Conservation (phyloP, 768 basidiomycete genomes). For the Panaeolus cyanescens region DNA sequence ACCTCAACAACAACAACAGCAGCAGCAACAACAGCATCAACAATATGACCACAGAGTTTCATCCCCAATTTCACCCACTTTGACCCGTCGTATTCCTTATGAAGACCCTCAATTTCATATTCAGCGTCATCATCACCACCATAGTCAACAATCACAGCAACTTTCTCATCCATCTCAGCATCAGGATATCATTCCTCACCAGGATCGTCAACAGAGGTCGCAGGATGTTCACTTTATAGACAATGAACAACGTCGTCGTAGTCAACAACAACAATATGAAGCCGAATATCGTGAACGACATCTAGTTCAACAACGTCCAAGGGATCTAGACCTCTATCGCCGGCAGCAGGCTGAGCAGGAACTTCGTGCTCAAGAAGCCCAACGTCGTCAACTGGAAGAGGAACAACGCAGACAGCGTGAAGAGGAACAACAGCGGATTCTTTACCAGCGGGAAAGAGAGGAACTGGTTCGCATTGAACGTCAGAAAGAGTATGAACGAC, state of each 20-base stretch:
- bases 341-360: constrained; percentile 10
- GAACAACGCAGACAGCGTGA: constrained; percentile 6
- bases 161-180: neutral
- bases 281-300: constrained; percentile 1
- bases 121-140: constrained; percentile 21
- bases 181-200: constrained; percentile 6
- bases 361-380: constrained; percentile 11
- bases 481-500: constrained; percentile 15
- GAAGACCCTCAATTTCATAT: constrained; percentile 6
- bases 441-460: constrained; percentile 9
- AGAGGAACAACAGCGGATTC: constrained; percentile 13
- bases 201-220: constrained; percentile 14
- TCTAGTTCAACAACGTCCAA: constrained; percentile 6
- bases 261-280: constrained; percentile 6
- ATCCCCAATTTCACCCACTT: constrained; percentile 3
- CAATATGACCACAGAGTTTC: constrained; percentile 10
- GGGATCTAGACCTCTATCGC: constrained; percentile 6
- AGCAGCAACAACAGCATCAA: neutral
- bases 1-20: constrained; percentile 3
- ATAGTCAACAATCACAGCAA: constrained; percentile 16
- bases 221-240: constrained; percentile 7
- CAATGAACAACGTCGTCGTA: constrained; percentile 9
- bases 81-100: constrained; percentile 6
- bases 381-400: constrained; percentile 11
- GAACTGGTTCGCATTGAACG: constrained; percentile 11